These are phyloP conservation scores for Phaseolus coccineus DNA, from an alignment of 331 rosid species.

Conservation along the genomic window DNA sequence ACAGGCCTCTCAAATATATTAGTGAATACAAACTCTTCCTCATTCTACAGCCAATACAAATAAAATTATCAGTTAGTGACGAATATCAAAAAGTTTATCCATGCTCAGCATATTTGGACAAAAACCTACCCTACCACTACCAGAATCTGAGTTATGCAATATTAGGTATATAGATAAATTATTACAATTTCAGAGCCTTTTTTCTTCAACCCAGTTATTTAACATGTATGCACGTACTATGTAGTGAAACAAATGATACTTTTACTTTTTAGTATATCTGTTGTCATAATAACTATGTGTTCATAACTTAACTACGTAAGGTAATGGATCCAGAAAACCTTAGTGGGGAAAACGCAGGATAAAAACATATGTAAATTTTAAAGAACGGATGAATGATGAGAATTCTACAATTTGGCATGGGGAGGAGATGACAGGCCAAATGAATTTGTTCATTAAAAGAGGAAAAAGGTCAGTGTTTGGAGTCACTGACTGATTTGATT, in stretches of 20 bases:
- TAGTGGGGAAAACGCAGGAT: neutral
- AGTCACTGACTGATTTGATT: slow-evolving; percentile 4
- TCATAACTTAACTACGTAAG: neutral
- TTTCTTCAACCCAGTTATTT: slow-evolving; percentile 13
- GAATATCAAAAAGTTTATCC: slow-evolving; percentile 23
- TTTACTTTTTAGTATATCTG: neutral
- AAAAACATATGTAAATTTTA: neutral
- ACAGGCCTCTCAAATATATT: slow-evolving; percentile 84
- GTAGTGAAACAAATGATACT: slow-evolving; percentile 2
- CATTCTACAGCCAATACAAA: slow-evolving; percentile 66
- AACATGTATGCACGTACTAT: neutral
- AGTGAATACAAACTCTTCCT: slow-evolving; percentile 87
- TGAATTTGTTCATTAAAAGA: slow-evolving; percentile 6
- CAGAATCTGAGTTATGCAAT: neutral
- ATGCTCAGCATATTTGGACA: slow-evolving; percentile 10
- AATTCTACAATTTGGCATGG: neutral
- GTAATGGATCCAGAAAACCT: slow-evolving; percentile 13
- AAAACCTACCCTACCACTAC: neutral
- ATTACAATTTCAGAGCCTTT: neutral
- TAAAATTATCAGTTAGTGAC: slow-evolving; percentile 4
- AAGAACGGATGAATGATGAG: neutral
- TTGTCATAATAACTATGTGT: neutral
- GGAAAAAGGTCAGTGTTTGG: neutral
- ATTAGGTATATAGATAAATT: neutral
- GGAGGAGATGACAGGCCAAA: neutral